Percentiles rank a stretch among this genome's conserved stretches.
These are phyloP conservation scores for Emericellopsis cladophorae DNA, from an alignment of 2,329 filamentous ascomycete genomes.

Conservation along the genomic window DNA sequence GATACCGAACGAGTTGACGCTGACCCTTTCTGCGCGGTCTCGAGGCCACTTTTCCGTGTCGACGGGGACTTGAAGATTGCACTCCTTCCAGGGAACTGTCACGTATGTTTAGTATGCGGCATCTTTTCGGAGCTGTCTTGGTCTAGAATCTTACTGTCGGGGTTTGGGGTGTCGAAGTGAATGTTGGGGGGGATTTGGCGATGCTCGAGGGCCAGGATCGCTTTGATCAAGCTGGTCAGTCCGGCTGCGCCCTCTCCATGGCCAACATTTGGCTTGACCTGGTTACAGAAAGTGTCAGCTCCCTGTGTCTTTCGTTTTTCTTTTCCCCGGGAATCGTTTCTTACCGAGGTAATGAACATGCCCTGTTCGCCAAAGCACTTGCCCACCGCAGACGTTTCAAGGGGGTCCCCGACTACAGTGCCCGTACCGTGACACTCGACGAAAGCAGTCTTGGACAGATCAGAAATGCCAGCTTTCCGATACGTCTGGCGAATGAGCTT, in stretches of 20 bases:
- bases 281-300: conserved; percentile 11
- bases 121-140: no score
- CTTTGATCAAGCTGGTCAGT: conserved; percentile 16
- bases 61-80: conserved; percentile 10
- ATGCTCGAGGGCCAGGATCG: conserved; percentile 14
- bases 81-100: no score
- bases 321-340: no score
- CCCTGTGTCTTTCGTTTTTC: conserved; percentile 3
- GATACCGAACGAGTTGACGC: conserved; percentile 20
- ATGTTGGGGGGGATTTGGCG: conserved; percentile 13
- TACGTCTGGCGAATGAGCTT: conserved; percentile 24
- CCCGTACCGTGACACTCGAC: conserved; percentile 32
- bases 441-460: conserved; percentile 10
- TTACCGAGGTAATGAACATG: conserved; percentile 12
- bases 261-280: conserved; percentile 24
- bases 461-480: conserved; percentile 9
- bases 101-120: no score
- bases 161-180: conserved; percentile 12
- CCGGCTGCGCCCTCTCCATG: conserved; percentile 22
- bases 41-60: conserved; percentile 12
- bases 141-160: conserved; percentile 4
- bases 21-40: conserved; percentile 11
- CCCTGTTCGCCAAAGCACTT: conserved; percentile 13
- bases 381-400: conserved; percentile 22
- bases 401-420: conserved; percentile 27